Conservation (phyloP, 352 stramenopile species). For the Phytophthora sansomeana region DNA sequence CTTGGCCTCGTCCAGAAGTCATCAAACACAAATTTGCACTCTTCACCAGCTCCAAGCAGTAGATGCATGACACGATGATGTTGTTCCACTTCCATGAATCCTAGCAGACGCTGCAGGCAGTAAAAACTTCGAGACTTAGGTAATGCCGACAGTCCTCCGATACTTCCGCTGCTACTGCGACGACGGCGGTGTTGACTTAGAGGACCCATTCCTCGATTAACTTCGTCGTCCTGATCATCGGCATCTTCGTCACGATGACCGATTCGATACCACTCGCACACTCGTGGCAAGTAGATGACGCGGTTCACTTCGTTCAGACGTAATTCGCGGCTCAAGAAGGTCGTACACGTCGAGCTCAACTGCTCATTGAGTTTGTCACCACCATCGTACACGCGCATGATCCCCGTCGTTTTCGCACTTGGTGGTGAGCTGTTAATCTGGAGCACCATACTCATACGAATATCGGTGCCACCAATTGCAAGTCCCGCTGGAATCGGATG, state of each 20-base stretch:
- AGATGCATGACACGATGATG: slow-evolving; percentile 64
- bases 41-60: slow-evolving; percentile 64
- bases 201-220: slow-evolving; percentile 24
- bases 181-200: slow-evolving; percentile 15
- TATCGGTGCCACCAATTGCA: slow-evolving; percentile 57
- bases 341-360: slow-evolving; percentile 64
- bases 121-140: slow-evolving; percentile 61
- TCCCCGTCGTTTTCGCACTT: slow-evolving; percentile 23
- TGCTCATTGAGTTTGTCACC: slow-evolving; percentile 66
- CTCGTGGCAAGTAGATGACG: slow-evolving; percentile 59
- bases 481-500: slow-evolving; percentile 45
- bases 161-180: slow-evolving; percentile 25
- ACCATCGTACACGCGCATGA: slow-evolving; percentile 80
- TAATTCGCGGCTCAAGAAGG: slow-evolving; percentile 53
- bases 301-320: slow-evolving; percentile 46
- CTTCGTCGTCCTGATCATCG: slow-evolving; percentile 25
- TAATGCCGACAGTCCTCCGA: slow-evolving; percentile 24
- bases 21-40: slow-evolving; percentile 61
- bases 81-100: slow-evolving; percentile 62
- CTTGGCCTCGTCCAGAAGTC: slow-evolving; percentile 66
- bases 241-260: slow-evolving; percentile 22
- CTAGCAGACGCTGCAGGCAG: slow-evolving; percentile 71
- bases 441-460: slow-evolving; percentile 87
- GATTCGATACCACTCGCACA: slow-evolving; percentile 75
- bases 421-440: slow-evolving; percentile 66